A percentile compares a stretch with the other conserved stretches of the same genome.
Evolutionary conservation across 768 basidiomycete species (phyloP).

Genomic region (Boletus coccyginus): DNA sequence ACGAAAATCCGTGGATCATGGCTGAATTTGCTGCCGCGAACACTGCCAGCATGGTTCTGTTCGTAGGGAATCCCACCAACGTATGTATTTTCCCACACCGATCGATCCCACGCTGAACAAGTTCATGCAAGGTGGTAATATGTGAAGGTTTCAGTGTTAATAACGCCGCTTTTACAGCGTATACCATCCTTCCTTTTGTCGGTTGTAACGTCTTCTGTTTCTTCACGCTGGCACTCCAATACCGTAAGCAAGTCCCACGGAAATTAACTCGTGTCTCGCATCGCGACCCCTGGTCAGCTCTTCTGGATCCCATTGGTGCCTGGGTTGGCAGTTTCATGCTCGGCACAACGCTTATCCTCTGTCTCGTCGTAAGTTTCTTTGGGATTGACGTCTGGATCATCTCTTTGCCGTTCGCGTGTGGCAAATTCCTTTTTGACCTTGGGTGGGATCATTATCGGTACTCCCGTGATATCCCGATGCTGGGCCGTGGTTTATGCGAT

Average conservation of each 20-base stretch:
- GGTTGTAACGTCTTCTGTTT: slow-evolving; percentile 64
- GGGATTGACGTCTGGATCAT: slow-evolving; percentile 82
- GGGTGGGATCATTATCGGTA: slow-evolving; percentile 54
- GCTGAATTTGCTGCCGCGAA: slow-evolving; percentile 80
- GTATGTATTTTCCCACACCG: slow-evolving; percentile 23
- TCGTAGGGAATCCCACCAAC: slow-evolving; percentile 92
- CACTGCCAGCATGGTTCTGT: slow-evolving; percentile 68
- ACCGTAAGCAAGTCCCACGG: slow-evolving; percentile 52
- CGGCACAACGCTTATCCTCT: slow-evolving; percentile 61
- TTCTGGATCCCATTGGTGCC: slow-evolving; percentile 75
- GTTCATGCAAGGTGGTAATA: slow-evolving; percentile 54
- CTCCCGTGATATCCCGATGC: slow-evolving; percentile 23
- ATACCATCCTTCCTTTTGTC: slow-evolving; percentile 79
- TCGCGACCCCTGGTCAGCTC: slow-evolving; percentile 54
- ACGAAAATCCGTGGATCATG: slow-evolving; percentile 66
- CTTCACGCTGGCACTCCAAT: slow-evolving; percentile 56
- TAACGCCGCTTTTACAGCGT: slow-evolving; percentile 76
- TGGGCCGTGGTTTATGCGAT: slow-evolving; percentile 9
- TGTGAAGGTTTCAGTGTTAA: slow-evolving; percentile 82
- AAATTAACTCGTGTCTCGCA: slow-evolving; percentile 36
- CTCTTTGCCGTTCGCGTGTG: slow-evolving; percentile 72
- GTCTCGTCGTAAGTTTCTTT: slow-evolving; percentile 75
- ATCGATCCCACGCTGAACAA: not conserved
- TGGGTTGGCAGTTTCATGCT: slow-evolving; percentile 70
- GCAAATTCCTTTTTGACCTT: slow-evolving; percentile 70